Conservation (phyloP, 148 eudicot genomes). For the Amaranthus palmeri region DNA sequence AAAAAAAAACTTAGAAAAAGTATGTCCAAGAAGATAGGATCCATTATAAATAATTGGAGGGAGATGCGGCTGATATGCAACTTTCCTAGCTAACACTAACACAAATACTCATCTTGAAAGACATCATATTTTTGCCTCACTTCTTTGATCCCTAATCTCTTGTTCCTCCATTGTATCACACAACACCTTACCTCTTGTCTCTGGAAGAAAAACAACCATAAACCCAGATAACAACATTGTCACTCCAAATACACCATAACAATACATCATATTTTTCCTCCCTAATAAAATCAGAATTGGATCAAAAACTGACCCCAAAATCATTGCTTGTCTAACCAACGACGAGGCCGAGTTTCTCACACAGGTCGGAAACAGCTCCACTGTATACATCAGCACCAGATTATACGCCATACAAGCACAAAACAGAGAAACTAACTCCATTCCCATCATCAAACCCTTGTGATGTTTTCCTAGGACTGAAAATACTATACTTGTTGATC, state of each 20-base stretch:
- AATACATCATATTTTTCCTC: neutral
- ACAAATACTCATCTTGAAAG: no score
- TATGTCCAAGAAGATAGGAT: no score
- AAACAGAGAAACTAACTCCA: conserved; percentile 21
- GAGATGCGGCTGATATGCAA: no score
- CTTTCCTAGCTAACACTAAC: no score
- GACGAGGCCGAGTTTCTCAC: conserved; percentile 23
- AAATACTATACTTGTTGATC: conserved; percentile 10
- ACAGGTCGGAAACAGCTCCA: conserved; percentile 31
- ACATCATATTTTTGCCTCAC: neutral
- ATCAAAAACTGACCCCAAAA: conserved; percentile 20
- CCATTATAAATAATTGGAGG: no score
- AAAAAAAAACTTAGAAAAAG: no score
- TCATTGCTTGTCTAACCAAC: conserved; percentile 18
- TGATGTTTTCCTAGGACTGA: neutral
- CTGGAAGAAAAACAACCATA: conserved; percentile 28
- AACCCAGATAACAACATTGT: conserved; percentile 22
- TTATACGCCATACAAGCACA: conserved; percentile 18
- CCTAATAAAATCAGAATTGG: conserved; percentile 11
- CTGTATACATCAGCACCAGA: conserved; percentile 14
- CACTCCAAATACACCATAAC: conserved; percentile 21
- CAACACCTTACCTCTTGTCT: conserved; percentile 22
- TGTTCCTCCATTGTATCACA: conserved; percentile 40
- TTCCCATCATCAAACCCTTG: neutral
- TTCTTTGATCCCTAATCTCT: conserved; percentile 3